phyloP scores from a whole-genome alignment of 768 basidiomycete species.

The Russula lepida region DNA sequence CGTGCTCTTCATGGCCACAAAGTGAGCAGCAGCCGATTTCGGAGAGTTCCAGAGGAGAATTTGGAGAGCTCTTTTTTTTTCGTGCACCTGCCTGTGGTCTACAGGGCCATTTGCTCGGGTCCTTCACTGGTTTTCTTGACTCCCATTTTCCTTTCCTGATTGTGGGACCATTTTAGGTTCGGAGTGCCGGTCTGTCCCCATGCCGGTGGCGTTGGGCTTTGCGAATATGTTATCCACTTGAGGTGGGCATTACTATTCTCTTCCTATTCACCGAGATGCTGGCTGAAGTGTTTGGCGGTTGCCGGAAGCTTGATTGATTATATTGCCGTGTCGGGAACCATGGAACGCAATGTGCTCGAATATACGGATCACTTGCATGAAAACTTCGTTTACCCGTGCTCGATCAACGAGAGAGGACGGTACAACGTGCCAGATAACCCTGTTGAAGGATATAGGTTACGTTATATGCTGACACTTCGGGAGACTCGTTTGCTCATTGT shows the following conservation, averaged over 20 bases:
- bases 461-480: not conserved
- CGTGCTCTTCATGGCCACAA: constrained; percentile 84
- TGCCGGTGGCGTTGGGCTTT: constrained; percentile 89
- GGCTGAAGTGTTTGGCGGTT: not conserved
- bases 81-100: not conserved
- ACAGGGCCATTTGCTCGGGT: not conserved
- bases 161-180: constrained; percentile 41
- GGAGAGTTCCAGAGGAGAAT: not conserved
- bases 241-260: constrained; percentile 33
- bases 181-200: constrained; percentile 87
- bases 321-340: constrained; percentile 81
- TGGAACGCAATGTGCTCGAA: constrained; percentile 92
- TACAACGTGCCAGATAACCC: constrained; percentile 81
- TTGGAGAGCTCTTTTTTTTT: not conserved
- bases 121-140: not conserved
- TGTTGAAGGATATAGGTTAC: constrained; percentile 70
- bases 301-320: constrained; percentile 76
- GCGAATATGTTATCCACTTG: constrained; percentile 84
- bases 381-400: constrained; percentile 82
- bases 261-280: not conserved
- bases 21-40: constrained; percentile 32
- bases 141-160: not conserved
- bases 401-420: constrained; percentile 75
- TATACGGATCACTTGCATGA: constrained; percentile 90
- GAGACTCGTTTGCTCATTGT: not conserved